Evolutionary conservation across 192 early-diverging fungal species (phyloP), one percentile per base, ranked within the genome.

Genomic region (Coemansia erecta): DNA sequence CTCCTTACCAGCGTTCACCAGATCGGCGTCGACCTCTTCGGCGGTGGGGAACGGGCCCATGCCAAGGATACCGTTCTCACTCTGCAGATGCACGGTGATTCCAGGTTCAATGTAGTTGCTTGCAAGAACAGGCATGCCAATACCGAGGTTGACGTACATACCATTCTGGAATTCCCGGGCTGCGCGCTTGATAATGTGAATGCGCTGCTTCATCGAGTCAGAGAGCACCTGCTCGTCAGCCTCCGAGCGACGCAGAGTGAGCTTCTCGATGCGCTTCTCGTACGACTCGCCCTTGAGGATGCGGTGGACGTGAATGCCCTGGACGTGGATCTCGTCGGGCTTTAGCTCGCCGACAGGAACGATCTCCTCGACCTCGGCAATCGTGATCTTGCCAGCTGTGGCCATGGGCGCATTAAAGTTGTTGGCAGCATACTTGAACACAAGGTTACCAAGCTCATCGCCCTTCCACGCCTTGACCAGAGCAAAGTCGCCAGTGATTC

Each of bases 391-490:
- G 23, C 85, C 86, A 8, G 85, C 90, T 48, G 83, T 85, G 24
- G 88, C 90, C 84, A 85, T 86, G 19, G 85, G 84, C 13, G 85
- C 85, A 63, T 92, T 92, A 51, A 92, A 92, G 80, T 92, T 92
- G 72, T 77, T 81, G 50, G 85, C 87, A 0, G 88, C 82, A 19
- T 85, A 82, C 66, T 75, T 83, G 79, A 90, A 90, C 15, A 89
- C 71, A 23, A 89, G 65, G 70, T 92, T 92, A 28, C 89, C 89
- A n/a, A 85, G 79, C 51, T 79, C 82, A 62, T 92, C 89, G 15
- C 82, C 90, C 80, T 92, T 92, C 88, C 87, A 92, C n/a, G 90
- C 90, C 77, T 92, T 92, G 63, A 92, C 81, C 13, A 92, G 68
- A 0, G 86, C 82, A 74, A 77, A 88, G 67, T 92, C 88, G 15